These are phyloP conservation scores for Rhizopogon vinicolor DNA, from an alignment of 768 basidiomycete genomes.

Conservation along the genomic window DNA sequence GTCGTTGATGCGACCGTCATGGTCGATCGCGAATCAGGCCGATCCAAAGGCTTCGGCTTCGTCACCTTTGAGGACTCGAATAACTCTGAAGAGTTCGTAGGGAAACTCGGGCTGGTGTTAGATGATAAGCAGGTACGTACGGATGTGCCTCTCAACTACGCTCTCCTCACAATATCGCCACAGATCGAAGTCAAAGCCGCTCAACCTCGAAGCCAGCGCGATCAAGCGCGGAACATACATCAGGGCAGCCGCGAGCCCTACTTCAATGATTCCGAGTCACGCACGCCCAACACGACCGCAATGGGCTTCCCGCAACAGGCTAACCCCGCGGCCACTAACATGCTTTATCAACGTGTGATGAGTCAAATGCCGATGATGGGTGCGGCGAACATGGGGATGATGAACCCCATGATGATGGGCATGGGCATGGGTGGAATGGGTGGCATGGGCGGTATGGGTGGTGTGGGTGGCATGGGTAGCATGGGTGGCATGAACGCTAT, in stretches of 20 bases:
- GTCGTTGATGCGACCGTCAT: slow-evolving; percentile 84
- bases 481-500: slow-evolving; percentile 23
- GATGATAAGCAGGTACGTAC: slow-evolving; percentile 70
- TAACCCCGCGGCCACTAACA: slow-evolving; percentile 27
- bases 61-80: slow-evolving; percentile 71
- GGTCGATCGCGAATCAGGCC: slow-evolving; percentile 71
- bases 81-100: slow-evolving; percentile 62
- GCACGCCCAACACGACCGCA: slow-evolving; percentile 26
- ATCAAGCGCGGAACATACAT: slow-evolving; percentile 39
- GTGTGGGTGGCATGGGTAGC: slow-evolving; percentile 13
- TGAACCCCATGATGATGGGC: slow-evolving; percentile 43
- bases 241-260: slow-evolving; percentile 19
- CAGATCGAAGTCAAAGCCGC: slow-evolving; percentile 84
- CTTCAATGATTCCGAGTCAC: slow-evolving; percentile 33
- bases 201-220: slow-evolving; percentile 64
- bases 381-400: slow-evolving; percentile 46
- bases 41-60: slow-evolving; percentile 83
- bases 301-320: slow-evolving; percentile 32
- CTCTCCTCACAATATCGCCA: background rate
- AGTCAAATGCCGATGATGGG: slow-evolving; percentile 40
- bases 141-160: background rate
- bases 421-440: slow-evolving; percentile 47
- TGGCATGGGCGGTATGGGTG: slow-evolving; percentile 30
- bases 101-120: slow-evolving; percentile 59
- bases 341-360: slow-evolving; percentile 34